Evolutionary conservation across 2,329 filamentous ascomycete species (phyloP).

Genomic region (Phaeosphaeriaceae sp.): DNA sequence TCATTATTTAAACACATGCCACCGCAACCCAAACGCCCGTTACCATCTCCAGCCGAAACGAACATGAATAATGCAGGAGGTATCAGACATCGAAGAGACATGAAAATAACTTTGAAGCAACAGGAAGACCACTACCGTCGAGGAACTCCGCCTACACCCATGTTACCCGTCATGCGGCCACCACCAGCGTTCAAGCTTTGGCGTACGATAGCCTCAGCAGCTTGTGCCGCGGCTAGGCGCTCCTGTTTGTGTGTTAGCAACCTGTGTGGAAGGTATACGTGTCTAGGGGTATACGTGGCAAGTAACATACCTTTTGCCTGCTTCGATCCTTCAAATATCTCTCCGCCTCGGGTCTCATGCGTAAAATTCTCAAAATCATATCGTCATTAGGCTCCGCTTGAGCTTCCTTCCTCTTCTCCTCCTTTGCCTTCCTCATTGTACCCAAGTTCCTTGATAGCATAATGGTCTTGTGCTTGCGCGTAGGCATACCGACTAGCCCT

Average conservation of each 20-base stretch:
- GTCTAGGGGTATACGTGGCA: too few species aligned
- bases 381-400: conserved; percentile 97
- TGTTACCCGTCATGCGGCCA: conserved; percentile 57
- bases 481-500: conserved; percentile 67
- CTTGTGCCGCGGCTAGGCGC: conserved; percentile 84
- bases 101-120: conserved; percentile 2
- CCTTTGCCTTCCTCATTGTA: conserved; percentile 94
- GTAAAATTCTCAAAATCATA: conserved; percentile 92
- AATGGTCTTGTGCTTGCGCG: conserved; percentile 64
- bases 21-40: too few species aligned
- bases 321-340: conserved; percentile 88
- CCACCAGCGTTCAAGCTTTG: conserved; percentile 77
- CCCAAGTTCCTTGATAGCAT: conserved; percentile 94
- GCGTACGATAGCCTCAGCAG: conserved; percentile 91
- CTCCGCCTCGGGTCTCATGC: conserved; percentile 91
- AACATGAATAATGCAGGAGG: conserved; percentile 17
- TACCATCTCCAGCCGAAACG: neutral
- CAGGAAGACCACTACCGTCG: conserved; percentile 11
- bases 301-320: conserved; percentile 70
- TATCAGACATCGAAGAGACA: conserved; percentile 15
- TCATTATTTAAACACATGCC: too few species aligned
- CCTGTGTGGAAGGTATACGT: too few species aligned
- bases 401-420: conserved; percentile 92
- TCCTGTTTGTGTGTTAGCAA: conserved; percentile 55
- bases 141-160: conserved; percentile 16